Conservation (phyloP, 2,329 filamentous ascomycete species). For the Colletotrichum australisinense region DNA sequence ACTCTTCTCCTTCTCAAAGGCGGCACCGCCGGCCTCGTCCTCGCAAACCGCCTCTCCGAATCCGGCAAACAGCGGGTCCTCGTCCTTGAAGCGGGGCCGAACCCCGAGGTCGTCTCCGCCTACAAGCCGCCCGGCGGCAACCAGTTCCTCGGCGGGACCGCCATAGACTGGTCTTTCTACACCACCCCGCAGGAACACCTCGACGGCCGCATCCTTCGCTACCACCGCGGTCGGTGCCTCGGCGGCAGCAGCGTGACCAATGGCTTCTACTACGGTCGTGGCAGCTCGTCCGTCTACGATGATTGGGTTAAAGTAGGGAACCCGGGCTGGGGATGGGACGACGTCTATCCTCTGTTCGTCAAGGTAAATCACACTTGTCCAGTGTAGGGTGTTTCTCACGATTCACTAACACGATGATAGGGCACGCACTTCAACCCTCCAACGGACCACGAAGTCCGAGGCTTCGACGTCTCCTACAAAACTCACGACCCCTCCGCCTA, state of each 20-base stretch:
- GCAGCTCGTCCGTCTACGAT: slow-evolving; percentile 44
- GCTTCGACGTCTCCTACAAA: slow-evolving; percentile 41
- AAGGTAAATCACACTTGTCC: slow-evolving; percentile 28
- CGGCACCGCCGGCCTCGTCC: slow-evolving; percentile 41
- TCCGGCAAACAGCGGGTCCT: slow-evolving; percentile 40
- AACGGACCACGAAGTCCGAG: slow-evolving; percentile 33
- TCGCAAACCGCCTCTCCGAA: slow-evolving; percentile 41
- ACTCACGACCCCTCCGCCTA: slow-evolving; percentile 42
- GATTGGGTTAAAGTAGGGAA: slow-evolving; percentile 46
- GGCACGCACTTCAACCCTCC: slow-evolving; percentile 42
- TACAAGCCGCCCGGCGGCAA: slow-evolving; percentile 41
- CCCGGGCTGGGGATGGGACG: slow-evolving; percentile 46
- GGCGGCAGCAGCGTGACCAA: slow-evolving; percentile 47
- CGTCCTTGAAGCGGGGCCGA: slow-evolving; percentile 40
- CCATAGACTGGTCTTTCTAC: slow-evolving; percentile 41
- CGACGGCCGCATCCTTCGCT: slow-evolving; percentile 45
- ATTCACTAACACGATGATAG: neutral
- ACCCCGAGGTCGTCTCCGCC: slow-evolving; percentile 39
- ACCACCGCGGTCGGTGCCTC: slow-evolving; percentile 43
- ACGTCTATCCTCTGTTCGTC: slow-evolving; percentile 39
- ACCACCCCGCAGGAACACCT: slow-evolving; percentile 39
- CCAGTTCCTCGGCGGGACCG: slow-evolving; percentile 40
- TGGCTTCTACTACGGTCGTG: slow-evolving; percentile 46
- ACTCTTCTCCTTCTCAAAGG: slow-evolving; percentile 13
- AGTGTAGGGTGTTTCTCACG: neutral